phyloP scores from a whole-genome alignment of 2,329 filamentous ascomycete species.

The Diplodia mutila region DNA sequence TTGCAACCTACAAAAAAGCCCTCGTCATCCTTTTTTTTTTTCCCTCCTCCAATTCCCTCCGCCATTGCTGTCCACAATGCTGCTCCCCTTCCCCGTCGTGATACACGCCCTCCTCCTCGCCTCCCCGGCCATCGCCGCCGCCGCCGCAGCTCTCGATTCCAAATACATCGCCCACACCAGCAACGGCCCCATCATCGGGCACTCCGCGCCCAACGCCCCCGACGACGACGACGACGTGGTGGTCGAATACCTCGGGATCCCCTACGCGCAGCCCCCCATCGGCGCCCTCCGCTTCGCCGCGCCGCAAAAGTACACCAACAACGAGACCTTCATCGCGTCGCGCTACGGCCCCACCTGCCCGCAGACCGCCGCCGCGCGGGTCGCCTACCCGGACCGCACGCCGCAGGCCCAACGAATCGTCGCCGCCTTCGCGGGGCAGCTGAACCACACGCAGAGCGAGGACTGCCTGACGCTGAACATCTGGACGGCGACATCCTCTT shows the following conservation, averaged over 20 bases:
- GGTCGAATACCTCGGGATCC: slow-evolving; percentile 42
- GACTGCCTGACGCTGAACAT: slow-evolving; percentile 42
- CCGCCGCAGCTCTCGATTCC: neutral
- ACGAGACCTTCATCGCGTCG: slow-evolving; percentile 33
- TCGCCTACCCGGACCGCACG: neutral
- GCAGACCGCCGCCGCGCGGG: neutral
- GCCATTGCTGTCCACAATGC: neutral
- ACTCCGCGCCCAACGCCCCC: slow-evolving; percentile 35
- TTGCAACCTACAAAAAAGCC: neutral
- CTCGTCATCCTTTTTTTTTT: neutral
- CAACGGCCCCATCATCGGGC: slow-evolving; percentile 40
- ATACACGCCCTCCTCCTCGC: neutral
- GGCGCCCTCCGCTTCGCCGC: slow-evolving; percentile 41
- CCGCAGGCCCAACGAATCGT: neutral
- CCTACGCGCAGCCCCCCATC: slow-evolving; percentile 40
- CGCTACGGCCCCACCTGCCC: slow-evolving; percentile 6
- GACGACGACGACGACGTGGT: no score
- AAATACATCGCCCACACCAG: neutral
- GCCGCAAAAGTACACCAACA: slow-evolving; percentile 34
- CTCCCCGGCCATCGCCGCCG: neutral
- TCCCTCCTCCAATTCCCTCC: no score
- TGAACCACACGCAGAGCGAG: slow-evolving; percentile 29
- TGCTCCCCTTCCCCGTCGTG: neutral
- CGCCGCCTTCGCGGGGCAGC: neutral
- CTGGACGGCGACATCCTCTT: slow-evolving; percentile 32